Evolutionary conservation across 2,329 filamentous ascomycete genomes (phyloP).

Genomic region (Cercospora brassicicola): DNA sequence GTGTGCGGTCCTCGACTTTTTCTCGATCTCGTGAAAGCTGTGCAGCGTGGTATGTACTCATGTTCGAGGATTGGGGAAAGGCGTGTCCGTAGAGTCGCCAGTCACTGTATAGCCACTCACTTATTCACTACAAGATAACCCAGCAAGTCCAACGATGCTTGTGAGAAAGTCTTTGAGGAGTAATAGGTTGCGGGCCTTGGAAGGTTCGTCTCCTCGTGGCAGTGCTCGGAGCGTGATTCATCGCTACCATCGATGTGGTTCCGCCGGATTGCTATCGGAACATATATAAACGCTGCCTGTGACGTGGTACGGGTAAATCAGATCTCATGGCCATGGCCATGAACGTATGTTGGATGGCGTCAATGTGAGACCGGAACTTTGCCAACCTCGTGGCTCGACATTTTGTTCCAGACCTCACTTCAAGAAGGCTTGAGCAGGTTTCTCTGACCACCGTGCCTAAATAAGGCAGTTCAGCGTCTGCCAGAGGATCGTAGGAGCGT

Average conservation of each 20-base stretch:
- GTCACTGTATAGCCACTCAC: not conserved
- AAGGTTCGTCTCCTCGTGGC: not conserved
- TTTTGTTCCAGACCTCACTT: not conserved
- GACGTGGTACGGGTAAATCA: not conserved
- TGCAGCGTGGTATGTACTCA: not conserved
- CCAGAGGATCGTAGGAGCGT: not conserved
- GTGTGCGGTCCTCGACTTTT: not conserved
- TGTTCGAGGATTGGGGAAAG: not conserved
- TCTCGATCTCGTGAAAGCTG: not conserved
- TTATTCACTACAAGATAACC: not conserved
- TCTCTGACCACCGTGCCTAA: not conserved
- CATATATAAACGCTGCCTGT: not conserved
- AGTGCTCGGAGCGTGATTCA: not conserved
- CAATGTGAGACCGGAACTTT: not conserved
- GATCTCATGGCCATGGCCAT: not conserved
- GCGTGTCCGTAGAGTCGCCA: not conserved
- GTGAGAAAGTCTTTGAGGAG: not conserved
- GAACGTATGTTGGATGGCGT: not conserved
- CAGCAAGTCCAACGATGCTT: not conserved
- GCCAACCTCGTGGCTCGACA: not conserved
- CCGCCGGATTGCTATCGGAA: not conserved
- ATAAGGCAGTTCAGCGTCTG: not conserved
- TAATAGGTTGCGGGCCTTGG: not conserved
- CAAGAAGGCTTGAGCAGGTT: not conserved
- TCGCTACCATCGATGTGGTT: not conserved